Evolutionary conservation across 495 filamentous ascomycete species (phyloP).

Genomic region (Podospora bellae-mahoneyi): DNA sequence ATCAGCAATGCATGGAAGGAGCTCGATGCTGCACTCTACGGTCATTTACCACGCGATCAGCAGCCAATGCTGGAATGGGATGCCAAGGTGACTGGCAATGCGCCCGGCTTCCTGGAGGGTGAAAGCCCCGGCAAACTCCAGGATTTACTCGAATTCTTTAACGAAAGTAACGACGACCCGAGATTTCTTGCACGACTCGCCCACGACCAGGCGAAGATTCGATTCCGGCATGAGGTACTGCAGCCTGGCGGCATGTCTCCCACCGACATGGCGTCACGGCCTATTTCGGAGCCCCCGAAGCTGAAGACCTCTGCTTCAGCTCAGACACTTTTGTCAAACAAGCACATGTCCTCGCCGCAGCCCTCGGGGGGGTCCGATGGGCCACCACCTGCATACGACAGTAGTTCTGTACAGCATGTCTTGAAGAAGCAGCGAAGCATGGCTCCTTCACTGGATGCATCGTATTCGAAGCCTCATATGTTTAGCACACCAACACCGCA

Average conservation of each 20-base stretch:
- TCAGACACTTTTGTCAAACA: constrained; percentile 12
- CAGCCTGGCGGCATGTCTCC: constrained; percentile 9
- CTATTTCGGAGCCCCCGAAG: constrained; percentile 29
- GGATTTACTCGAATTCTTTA: constrained; percentile 50
- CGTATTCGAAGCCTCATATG: background rate
- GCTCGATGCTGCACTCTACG: constrained; percentile 39
- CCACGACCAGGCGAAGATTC: constrained; percentile 42
- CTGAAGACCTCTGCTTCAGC: constrained; percentile 11
- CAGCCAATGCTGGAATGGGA: constrained; percentile 50
- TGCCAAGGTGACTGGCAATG: constrained; percentile 42
- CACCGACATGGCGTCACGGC: constrained; percentile 15
- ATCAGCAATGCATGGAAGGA: constrained; percentile 47
- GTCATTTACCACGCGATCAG: constrained; percentile 38
- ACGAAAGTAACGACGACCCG: constrained; percentile 40
- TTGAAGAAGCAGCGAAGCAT: constrained; percentile 25
- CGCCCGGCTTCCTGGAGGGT: constrained; percentile 47
- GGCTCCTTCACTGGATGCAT: constrained; percentile 5
- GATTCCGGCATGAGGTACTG: constrained; percentile 27
- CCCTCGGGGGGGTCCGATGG: background rate
- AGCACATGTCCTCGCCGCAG: constrained; percentile 29
- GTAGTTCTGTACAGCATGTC: constrained; percentile 8
- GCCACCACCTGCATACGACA: constrained; percentile 6
- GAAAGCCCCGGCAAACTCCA: constrained; percentile 48
- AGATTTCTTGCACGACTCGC: constrained; percentile 41
- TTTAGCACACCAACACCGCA: background rate